phyloP scores from a whole-genome alignment of 2,329 filamentous ascomycete species.

The Alternaria gaisen region DNA sequence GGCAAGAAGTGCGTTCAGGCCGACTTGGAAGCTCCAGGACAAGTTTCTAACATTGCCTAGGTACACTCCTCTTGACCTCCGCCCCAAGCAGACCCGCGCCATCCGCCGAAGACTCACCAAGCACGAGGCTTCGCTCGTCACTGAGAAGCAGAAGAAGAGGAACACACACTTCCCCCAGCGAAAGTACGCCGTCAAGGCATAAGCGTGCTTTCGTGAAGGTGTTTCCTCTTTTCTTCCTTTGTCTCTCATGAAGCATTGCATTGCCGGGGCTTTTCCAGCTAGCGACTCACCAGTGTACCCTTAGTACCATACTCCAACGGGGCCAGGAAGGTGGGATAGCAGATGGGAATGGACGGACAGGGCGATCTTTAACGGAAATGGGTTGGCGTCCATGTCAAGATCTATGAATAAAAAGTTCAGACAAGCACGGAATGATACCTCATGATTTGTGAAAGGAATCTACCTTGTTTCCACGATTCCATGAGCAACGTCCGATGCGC shows the following conservation, averaged over 20 bases:
- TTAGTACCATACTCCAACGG: conserved; percentile 48
- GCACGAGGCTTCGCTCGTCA: conserved; percentile 83
- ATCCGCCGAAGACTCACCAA: conserved; percentile 94
- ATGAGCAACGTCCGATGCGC: conserved; percentile 4
- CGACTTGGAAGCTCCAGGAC: conserved; percentile 3
- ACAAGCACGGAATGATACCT: conserved; percentile 33
- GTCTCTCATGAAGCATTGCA: conserved; percentile 54
- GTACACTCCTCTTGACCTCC: conserved; percentile 97
- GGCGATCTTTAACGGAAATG: conserved; percentile 51
- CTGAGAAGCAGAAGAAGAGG: conserved; percentile 98
- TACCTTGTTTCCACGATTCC: background rate
- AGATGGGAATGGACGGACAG: conserved; percentile 41
- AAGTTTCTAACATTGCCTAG: conserved; percentile 38
- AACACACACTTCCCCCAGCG: conserved; percentile 95
- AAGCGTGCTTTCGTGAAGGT: conserved; percentile 40
- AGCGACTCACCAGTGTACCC: conserved; percentile 52
- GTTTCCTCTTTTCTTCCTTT: conserved; percentile 50
- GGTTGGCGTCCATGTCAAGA: conserved; percentile 53
- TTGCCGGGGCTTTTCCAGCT: conserved; percentile 51
- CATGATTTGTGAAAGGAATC: conserved; percentile 24
- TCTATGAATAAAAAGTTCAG: conserved; percentile 54
- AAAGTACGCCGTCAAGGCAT: conserved; percentile 98
- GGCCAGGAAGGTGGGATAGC: conserved; percentile 44
- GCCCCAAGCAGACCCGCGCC: conserved; percentile 96
- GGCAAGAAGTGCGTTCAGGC: conserved; percentile 78